phyloP scores from a whole-genome alignment of 192 early-diverging fungal species.

The Jimgerdemannia lactiflua region DNA sequence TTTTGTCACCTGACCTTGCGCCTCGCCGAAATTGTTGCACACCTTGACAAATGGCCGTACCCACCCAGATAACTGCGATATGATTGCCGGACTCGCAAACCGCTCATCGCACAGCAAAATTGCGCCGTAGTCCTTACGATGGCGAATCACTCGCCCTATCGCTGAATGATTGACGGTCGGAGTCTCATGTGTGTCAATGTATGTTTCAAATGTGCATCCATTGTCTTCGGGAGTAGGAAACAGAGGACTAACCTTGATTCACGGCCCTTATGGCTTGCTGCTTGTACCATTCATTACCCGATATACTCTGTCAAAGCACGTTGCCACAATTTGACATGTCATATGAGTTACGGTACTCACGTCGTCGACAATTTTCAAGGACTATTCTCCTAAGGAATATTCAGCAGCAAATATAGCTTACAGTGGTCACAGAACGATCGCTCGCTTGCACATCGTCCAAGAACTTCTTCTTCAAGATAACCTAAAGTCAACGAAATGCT shows the following conservation, averaged over 20 bases:
- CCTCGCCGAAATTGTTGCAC: conserved; percentile 30
- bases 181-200: background rate
- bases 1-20: conserved; percentile 17
- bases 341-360: too few species aligned
- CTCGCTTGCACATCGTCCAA: conserved; percentile 29
- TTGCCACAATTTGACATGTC: too few species aligned
- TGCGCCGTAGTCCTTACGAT: conserved; percentile 61
- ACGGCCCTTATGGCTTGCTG: conserved; percentile 63
- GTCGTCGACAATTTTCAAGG: too few species aligned
- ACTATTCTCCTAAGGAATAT: background rate
- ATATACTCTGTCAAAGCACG: conserved; percentile 13
- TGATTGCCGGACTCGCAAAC: conserved; percentile 43
- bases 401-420: background rate
- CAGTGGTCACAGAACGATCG: background rate
- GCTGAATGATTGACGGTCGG: conserved; percentile 23
- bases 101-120: conserved; percentile 50
- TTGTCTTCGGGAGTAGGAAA: conserved; percentile 11
- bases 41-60: conserved; percentile 40
- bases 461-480: conserved; percentile 39
- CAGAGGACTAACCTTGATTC: conserved; percentile 43
- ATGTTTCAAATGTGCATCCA: background rate
- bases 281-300: conserved; percentile 57
- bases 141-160: conserved; percentile 54
- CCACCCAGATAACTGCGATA: conserved; percentile 60
- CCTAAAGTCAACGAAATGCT: conserved; percentile 8